Evolutionary conservation across 768 basidiomycete genomes (phyloP), one percentile per base, ranked within the genome.

Genomic region (Cubamyces sp.): DNA sequence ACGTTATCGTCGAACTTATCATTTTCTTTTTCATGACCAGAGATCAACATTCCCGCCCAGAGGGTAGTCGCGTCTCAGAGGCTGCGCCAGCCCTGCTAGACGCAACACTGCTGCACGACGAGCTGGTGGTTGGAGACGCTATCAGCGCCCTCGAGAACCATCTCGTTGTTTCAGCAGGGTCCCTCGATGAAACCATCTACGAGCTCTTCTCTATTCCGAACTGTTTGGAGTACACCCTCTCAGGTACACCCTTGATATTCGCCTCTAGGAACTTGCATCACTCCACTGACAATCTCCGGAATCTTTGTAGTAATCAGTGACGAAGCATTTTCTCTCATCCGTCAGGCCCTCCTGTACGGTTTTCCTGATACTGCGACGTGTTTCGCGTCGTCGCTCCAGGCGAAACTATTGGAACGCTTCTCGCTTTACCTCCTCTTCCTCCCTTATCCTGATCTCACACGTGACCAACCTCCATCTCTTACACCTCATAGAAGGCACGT

Each of bases 381-480:
- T 5, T 67, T 49, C 16, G 23, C n/a, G 1, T 39, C 43, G 1
- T 67, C 66, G 7, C 26, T 43, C 16, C 48, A 56, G 8, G 16
- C 40, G 7, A 5, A 11, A 8, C 30, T 67, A 3, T 16, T 67
- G 15, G 26, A 26, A 26, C 63, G 50, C 7, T 41, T 64, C 15
- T 64, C 66, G 2, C 26, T 60, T 1, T 62, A 41, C 9, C 51
- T 66, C 16, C 25, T 54, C 3, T 66, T 66, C 34, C 18, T 61
- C 19, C 51, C 66, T 2, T 67, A 51, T 37, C 47, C 57, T 19
- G 51, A 40, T 9, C 21, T 34, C 7, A 42, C 48, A 7, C 11
- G 16, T 19, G 42, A 45, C 8, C 34, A 40, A 21, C 55, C 56
- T 2, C 41, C 21, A 2, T 26, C 4, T 23, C 40, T 59, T 21